Conservation (phyloP, 306 rosid species). For the Cicer judaicum region DNA sequence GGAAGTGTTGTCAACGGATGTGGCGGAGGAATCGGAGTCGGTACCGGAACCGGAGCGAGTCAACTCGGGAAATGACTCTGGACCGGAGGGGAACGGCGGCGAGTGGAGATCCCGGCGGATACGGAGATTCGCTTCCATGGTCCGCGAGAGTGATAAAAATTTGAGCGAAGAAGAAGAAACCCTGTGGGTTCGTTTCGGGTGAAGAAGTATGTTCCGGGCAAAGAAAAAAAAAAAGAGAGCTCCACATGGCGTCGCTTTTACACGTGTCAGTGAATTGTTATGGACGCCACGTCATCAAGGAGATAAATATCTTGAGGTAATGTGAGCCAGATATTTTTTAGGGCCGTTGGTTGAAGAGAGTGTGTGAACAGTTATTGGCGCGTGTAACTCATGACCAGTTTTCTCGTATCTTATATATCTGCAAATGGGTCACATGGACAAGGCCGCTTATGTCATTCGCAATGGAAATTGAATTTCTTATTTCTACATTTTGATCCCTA, state of each 20-base stretch:
- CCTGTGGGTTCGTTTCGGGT: conserved; percentile 44
- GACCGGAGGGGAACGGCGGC: conserved; percentile 54
- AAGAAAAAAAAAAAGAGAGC: conserved; percentile 42
- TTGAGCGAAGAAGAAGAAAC: conserved; percentile 32
- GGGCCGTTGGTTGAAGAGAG: conserved; percentile 25
- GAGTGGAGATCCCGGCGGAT: conserved; percentile 38
- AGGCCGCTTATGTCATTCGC: not conserved
- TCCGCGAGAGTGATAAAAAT: conserved; percentile 37
- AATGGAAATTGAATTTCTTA: no score
- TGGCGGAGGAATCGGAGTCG: conserved; percentile 53
- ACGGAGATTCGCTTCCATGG: conserved; percentile 54
- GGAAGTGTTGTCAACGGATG: conserved; percentile 46
- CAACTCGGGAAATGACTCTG: conserved; percentile 47
- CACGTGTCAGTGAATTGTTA: conserved; percentile 60
- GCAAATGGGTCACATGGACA: conserved; percentile 6
- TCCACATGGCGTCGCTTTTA: conserved; percentile 91
- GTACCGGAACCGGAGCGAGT: conserved; percentile 36
- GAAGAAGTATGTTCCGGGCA: not conserved
- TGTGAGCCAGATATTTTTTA: conserved; percentile 77
- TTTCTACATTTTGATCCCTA: no score
- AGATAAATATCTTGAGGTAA: conserved; percentile 68
- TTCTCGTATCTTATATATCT: not conserved
- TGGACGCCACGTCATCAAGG: conserved; percentile 58
- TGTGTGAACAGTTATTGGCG: conserved; percentile 34
- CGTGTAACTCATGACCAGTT: conserved; percentile 41